These are phyloP conservation scores for Capillidium rhysosporum DNA, from an alignment of 371 early-diverging fungal species.

Conservation along the genomic window DNA sequence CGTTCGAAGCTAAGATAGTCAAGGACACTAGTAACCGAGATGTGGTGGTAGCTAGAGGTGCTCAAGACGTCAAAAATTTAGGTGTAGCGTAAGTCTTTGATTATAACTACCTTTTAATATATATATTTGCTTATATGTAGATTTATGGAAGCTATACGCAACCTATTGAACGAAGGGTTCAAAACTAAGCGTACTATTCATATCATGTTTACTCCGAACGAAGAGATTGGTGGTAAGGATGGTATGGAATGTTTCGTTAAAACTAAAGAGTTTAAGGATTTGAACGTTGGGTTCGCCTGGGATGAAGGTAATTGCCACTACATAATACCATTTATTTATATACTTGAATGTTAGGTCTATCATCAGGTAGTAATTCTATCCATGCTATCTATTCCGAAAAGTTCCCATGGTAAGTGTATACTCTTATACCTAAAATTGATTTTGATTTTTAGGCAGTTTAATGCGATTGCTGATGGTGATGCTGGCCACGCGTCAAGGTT, in stretches of 20 bases:
- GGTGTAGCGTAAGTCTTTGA: too few species aligned
- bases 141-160: constrained; percentile 54
- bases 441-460: constrained; percentile 13
- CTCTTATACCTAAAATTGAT: not conserved
- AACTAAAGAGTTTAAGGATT: constrained; percentile 28
- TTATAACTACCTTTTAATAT: too few species aligned
- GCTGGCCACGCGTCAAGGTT: constrained; percentile 67
- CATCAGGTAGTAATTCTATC: constrained; percentile 28
- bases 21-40: constrained; percentile 23
- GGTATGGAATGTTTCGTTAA: constrained; percentile 45
- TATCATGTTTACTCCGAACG: constrained; percentile 51
- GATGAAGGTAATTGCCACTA: constrained; percentile 35
- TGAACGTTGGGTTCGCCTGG: constrained; percentile 55
- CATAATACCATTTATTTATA: not conserved
- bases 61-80: constrained; percentile 79
- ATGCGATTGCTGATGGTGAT: constrained; percentile 24
- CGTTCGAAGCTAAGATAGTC: constrained; percentile 46
- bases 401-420: constrained; percentile 40
- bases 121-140: constrained; percentile 13
- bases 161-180: constrained; percentile 23
- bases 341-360: constrained; percentile 16
- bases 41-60: constrained; percentile 50
- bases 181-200: constrained; percentile 40
- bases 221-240: constrained; percentile 58
- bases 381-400: constrained; percentile 64